These are phyloP conservation scores for Eleusine coracana DNA, from an alignment of 176 grass and related monocot species.

Conservation along the genomic window DNA sequence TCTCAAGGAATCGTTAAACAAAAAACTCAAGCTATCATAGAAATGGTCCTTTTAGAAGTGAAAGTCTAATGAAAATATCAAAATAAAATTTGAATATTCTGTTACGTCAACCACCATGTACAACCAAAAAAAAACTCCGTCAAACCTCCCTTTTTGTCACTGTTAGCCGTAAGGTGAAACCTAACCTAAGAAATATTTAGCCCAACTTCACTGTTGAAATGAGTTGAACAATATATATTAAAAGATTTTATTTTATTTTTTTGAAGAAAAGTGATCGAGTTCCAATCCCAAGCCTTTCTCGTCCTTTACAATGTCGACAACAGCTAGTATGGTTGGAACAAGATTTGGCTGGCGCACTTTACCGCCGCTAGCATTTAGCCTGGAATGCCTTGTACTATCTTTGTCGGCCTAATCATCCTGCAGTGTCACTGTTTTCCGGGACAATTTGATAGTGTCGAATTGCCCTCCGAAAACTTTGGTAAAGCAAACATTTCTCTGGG, in stretches of 20 bases:
- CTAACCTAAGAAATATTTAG: not conserved
- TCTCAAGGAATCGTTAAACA: too few relatives aligned
- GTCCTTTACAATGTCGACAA: conserved; percentile 9
- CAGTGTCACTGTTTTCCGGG: conserved; percentile 14
- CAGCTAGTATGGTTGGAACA: not conserved
- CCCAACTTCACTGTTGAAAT: not conserved
- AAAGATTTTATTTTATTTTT: not conserved
- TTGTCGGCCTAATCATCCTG: conserved; percentile 39
- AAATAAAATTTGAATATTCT: not conserved
- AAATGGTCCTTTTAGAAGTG: too few relatives aligned
- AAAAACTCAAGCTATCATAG: too few relatives aligned
- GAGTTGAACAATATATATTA: not conserved
- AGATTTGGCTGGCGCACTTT: not conserved
- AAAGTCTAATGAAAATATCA: not conserved
- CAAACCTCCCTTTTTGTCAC: too few relatives aligned
- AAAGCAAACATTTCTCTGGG: conserved; percentile 25
- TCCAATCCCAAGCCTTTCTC: conserved; percentile 13
- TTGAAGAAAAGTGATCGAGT: conserved; percentile 16
- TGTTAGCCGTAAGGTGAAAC: not conserved
- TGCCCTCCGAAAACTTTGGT: conserved; percentile 40
- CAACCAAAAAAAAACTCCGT: too few relatives aligned
- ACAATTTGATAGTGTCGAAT: conserved; percentile 39
- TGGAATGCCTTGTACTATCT: not conserved
- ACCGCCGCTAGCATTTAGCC: conserved; percentile 6
- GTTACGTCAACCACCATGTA: too few relatives aligned